Base-by-base conservation (phyloP, 202 grass and related monocot species). In the Carex arenaria region DNA sequence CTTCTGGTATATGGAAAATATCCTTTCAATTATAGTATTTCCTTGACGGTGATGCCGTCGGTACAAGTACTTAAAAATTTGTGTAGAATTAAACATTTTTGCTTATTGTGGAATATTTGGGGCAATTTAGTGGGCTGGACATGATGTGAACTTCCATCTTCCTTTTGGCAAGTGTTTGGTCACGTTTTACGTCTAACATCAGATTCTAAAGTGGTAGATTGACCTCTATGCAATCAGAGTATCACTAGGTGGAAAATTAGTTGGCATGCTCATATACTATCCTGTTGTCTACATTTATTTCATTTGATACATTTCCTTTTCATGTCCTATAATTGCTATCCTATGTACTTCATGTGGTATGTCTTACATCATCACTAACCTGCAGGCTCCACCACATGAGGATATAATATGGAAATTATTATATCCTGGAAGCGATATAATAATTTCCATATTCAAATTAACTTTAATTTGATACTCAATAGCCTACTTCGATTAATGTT, bases 301-400 rank as follows among this genome's bases (percentile, higher is more conserved):
- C 79, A 64, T 83, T 31, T 2, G 19, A 61, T 38, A 38, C 85
- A 23, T 84, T 83, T 63, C 18, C 76, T 57, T 57, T 80, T 61
- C 59, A 68, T 61, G 14, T 61, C 51, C 20, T 81, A 59, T 82
- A 53, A 82, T 82, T 82, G 45, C 64, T 66, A 63, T 82, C 43
- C 63, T 14, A 55, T 82, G 79, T 69, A 55, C 17, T 65, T 13
- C 80, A 82, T 82, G 63, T 82, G 80, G 61, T 51, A 66, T 82
- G 64, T 82, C 49, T 36, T 68, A 55, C 61, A 82, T 51, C 80
- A 68, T 68, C 20, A 63, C 36, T 80, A 10, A 26, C 19, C 40
- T 34, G 6, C 20, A 34, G 78, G 78, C 47, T 43, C 36, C 78
- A 56, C 72, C 77, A 40, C 38, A 40, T 40, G 36, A 40, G 38